Evolutionary conservation across 2,329 filamentous ascomycete species (phyloP), one percentile per base, ranked within the genome.

Genomic region (Penicillium sclerotigenum): DNA sequence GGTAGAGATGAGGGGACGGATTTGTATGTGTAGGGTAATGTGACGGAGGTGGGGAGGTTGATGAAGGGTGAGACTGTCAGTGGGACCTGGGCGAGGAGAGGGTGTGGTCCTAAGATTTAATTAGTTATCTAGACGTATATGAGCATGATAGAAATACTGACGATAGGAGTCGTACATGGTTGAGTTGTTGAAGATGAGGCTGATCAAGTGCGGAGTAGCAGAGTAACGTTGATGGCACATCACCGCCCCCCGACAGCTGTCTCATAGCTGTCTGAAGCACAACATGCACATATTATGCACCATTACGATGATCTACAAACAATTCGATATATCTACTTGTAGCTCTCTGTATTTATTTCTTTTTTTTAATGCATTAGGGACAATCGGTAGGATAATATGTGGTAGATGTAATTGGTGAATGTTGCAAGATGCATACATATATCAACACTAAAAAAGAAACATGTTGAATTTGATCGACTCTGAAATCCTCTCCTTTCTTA

Each of bases 31-130:
- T 97, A 97, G 24, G 94, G 93, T 8, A 99, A 85, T 0, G 92
- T 96, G 20, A 92, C 89, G 26, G 93, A 88, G 29, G 90, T 88
- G 11, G 94, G 94, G 31, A 99, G 87, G 58, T 88, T 89, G 67
- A 97, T 85, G 78, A 97, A 97, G 26, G 94, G 94, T 3, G 93
- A 97, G 42, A 97, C 91, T 47, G 91, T 95, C 53, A 99, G 80
- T 29, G 94, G 91, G 38, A 97, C 86, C 77, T 99, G 94, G 63
- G 92, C 89, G 45, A 99, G 86, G 62, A 97, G 85, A 16, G 88
- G 90, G 76, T 97, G 91, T 16, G 91, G 86, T 63, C 83, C 88
- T 91, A 60, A 13, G 7, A 22, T 22, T 18, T 29, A 36, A 43
- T 59, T 42, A 57, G 49, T 31, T 29, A 34, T n/a, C 1, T 36